Base-by-base conservation (phyloP, 768 basidiomycete species). In the Phallus indusiatus region DNA sequence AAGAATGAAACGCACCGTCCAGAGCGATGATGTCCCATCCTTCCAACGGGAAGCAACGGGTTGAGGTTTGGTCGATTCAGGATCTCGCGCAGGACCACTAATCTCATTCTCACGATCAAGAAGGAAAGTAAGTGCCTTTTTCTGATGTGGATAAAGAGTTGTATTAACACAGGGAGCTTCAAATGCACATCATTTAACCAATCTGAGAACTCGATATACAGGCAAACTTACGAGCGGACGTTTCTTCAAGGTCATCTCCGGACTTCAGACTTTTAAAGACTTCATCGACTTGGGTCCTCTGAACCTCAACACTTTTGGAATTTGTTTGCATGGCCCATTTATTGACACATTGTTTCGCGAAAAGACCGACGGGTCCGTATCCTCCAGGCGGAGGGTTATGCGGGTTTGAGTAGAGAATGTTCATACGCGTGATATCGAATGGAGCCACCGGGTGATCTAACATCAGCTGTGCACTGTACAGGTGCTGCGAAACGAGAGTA, bases 71-170 rank as follows among this genome's bases (percentile, higher is more conserved):
- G 20, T 59, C 9, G 57, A 36, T 16, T 20, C 16, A 9, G 34
- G 49, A 53, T 72, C 79, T 64, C 87, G 89, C 71, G 81, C 78
- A 48, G 72, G 65, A 37, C 76, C 75, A 35, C 72, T 69, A 61
- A 61, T 55, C 71, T 91, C 89, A 62, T 83, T 79, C 70, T 89
- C 85, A 68, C 96, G 82, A 67, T 96, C 91, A 18, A 97, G 78
- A 53, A 99, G 76, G 72, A 99, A 99, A 1, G 95, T 93, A 18
- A 99, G 78, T 21, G 95, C 96, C 71, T 95, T 95, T 74, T 94
- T 95, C 74, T 99, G 96, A 76, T 99, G 96, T 18, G 95, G 92
- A 73, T 98, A 99, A 8, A 99, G 76, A 51, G 74, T 78, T 20
- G 96, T 96, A 37, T 86, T 87, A 56, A 99, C 82, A 65, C 88